Evolutionary conservation across 129 eudicot genomes (phyloP), one percentile per base, ranked within the genome.

Genomic region (Ambrosia artemisiifolia): DNA sequence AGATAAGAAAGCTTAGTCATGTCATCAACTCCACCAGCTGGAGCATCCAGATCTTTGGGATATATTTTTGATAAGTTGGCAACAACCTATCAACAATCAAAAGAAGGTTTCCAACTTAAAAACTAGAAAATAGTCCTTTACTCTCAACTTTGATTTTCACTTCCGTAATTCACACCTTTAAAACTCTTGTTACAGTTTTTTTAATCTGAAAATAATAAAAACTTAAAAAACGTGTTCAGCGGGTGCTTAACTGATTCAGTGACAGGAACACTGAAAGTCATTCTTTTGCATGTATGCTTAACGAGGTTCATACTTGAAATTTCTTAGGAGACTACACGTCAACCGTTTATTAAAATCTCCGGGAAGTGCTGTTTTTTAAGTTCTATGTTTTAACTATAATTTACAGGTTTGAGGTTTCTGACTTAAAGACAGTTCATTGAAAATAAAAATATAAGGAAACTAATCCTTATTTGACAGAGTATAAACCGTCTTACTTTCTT

Each of bases 1-100:
- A 95, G 68, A 83, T 95, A 90, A 57, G 97, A 88, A 67, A 95
- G 87, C 72, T 85, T 95, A 43, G 99, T 95, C 99, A 95, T 95
- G 89, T 95, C 99, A 88, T 95, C 99, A 74, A 90, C 97, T 59
- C 99, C 99, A 36, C 90, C 96, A 74, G 88, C 80, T 63, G 93
- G 99, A 67, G 99, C 91, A 65, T 95, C 99, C 63, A 76, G 82
- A 75, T 95, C 99, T 88, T 84, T 95, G 11, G 97, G 94, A 72
- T 84, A 86, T 43, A 91, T 81, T 33, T 84, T 84, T 47, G 94
- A 63, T 76, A 85, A 75, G 69, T 78, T 88, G 28, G 83, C 81
- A 24, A 70, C 54, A 34, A 90, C 73, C 99, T 95, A 69, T 53
- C 51, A 73, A 63, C 6, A 3, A n/a, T 63, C 28, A 51, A 44